These are phyloP conservation scores for Chionographis japonica DNA, from an alignment of 106 monocot species.

Conservation along the genomic window DNA sequence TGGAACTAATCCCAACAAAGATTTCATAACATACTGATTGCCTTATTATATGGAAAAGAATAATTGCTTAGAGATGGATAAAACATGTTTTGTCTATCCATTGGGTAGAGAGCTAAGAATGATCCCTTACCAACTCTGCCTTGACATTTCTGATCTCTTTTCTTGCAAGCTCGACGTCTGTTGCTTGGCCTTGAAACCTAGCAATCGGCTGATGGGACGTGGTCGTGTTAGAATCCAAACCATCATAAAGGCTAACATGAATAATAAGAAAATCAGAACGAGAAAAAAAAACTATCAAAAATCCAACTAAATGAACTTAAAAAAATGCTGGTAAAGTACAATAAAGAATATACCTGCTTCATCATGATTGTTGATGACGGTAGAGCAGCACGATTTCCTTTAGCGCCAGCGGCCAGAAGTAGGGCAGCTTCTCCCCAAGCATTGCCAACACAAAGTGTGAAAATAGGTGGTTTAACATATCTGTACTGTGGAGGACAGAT, in stretches of 20 bases:
- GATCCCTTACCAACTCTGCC: conserved; percentile 58
- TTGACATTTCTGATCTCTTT: conserved; percentile 93
- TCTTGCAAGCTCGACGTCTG: conserved; percentile 80
- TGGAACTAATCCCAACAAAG: no score
- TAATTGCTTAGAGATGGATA: no score
- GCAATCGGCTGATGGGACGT: conserved; percentile 62
- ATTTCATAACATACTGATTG: no score
- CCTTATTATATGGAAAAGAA: no score
- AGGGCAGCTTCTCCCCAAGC: conserved; percentile 98
- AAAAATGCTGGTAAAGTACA: neutral
- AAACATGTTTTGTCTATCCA: no score
- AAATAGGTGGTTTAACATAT: conserved; percentile 83
- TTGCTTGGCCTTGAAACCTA: conserved; percentile 87
- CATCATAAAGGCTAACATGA: neutral
- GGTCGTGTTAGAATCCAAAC: no score
- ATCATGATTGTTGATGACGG: conserved; percentile 98
- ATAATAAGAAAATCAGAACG: neutral
- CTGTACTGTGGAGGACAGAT: conserved; percentile 21
- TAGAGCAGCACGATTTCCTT: conserved; percentile 88
- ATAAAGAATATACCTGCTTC: conserved; percentile 52
- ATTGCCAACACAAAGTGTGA: conserved; percentile 96
- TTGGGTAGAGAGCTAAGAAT: neutral
- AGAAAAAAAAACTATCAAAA: neutral
- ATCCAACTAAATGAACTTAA: neutral
- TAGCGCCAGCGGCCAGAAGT: conserved; percentile 90